phyloP scores from a whole-genome alignment of 73 alveolate genomes.

The Symbiodinium natans region DNA sequence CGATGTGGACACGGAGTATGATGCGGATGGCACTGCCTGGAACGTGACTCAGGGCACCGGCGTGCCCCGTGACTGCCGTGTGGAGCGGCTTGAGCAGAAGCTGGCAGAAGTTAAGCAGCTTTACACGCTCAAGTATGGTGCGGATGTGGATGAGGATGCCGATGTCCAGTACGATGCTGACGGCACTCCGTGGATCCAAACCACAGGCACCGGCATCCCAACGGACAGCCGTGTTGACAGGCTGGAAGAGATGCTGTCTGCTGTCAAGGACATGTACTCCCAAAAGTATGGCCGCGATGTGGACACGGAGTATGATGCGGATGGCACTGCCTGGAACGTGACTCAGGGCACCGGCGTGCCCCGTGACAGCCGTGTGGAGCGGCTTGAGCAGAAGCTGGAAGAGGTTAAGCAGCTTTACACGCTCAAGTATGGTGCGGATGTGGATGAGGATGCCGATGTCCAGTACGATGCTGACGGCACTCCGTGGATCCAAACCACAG shows the following conservation, averaged over 20 bases:
- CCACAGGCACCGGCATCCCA: neutral
- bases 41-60: neutral
- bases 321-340: constrained; percentile 42
- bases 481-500: neutral
- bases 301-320: constrained; percentile 55
- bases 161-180: constrained; percentile 22
- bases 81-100: constrained; percentile 53
- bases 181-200: constrained; percentile 33
- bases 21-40: constrained; percentile 66
- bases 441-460: neutral
- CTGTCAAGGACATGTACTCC: too few species aligned
- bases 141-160: neutral
- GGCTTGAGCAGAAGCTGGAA: constrained; percentile 51
- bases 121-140: neutral
- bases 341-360: neutral
- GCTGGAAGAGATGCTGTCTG: too few species aligned
- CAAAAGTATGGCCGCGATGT: constrained; percentile 62
- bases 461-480: constrained; percentile 59
- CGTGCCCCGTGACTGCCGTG: constrained; percentile 42
- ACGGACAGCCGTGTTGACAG: too few species aligned
- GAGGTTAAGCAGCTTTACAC: neutral
- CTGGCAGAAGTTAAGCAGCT: constrained; percentile 9
- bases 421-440: neutral
- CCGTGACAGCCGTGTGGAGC: constrained; percentile 60
- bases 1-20: constrained; percentile 45